These are phyloP conservation scores for Neltuma alba DNA, from an alignment of 306 rosid species.

Conservation along the genomic window DNA sequence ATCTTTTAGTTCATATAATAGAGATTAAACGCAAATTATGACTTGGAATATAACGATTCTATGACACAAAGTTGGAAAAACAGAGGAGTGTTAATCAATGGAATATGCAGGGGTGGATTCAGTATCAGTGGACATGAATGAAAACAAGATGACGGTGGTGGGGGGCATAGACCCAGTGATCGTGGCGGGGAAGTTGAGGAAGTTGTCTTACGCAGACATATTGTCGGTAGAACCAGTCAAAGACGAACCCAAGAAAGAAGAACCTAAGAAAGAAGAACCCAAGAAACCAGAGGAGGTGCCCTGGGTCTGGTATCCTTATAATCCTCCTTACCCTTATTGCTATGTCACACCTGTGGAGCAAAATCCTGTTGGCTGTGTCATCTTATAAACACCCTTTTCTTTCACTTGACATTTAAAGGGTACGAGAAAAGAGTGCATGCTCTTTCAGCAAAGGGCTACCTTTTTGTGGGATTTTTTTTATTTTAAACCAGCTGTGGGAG, in stretches of 20 bases:
- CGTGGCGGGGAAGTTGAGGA: conserved; percentile 52
- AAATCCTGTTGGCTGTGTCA: background rate
- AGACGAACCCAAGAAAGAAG: conserved; percentile 50
- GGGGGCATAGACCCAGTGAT: conserved; percentile 55
- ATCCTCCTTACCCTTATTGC: background rate
- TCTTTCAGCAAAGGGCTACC: no score
- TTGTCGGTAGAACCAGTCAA: conserved; percentile 56
- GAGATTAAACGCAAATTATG: no score
- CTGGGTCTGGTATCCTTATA: background rate
- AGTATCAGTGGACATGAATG: conserved; percentile 52
- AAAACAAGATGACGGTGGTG: conserved; percentile 47
- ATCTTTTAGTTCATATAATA: no score
- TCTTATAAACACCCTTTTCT: background rate
- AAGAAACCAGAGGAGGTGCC: background rate
- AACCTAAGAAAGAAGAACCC: background rate
- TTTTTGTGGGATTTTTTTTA: no score
- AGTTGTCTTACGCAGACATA: conserved; percentile 46
- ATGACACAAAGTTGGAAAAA: no score
- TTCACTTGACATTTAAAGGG: no score
- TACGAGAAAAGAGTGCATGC: no score
- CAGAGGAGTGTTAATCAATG: no score
- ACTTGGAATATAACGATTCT: no score
- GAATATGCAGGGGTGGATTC: conserved; percentile 54
- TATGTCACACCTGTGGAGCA: background rate
- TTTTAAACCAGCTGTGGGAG: no score